phyloP scores from a whole-genome alignment of 768 basidiomycete species.

The Phaffia australis region DNA sequence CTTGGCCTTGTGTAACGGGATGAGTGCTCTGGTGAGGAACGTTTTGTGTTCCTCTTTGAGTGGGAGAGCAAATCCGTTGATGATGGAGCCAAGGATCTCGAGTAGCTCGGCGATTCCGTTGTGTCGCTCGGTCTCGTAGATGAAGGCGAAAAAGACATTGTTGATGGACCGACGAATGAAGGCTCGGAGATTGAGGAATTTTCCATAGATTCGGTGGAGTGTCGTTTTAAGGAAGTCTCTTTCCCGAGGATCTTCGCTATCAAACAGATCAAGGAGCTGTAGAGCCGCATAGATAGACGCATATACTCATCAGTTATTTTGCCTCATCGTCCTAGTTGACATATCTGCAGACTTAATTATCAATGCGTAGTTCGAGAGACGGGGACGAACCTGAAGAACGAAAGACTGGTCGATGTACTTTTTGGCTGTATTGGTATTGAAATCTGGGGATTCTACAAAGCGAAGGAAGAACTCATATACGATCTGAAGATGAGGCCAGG shows the following conservation, averaged over 20 bases:
- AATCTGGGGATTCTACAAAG: conserved; percentile 93
- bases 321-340: neutral
- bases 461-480: conserved; percentile 99
- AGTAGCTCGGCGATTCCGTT: conserved; percentile 97
- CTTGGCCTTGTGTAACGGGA: conserved; percentile 96
- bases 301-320: neutral
- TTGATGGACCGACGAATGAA: conserved; percentile 99
- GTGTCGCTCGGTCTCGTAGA: conserved; percentile 97
- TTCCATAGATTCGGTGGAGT: conserved; percentile 96
- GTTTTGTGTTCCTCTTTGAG: conserved; percentile 97
- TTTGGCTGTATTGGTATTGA: conserved; percentile 95
- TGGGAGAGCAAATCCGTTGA: conserved; percentile 96
- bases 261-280: conserved; percentile 91
- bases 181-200: conserved; percentile 95
- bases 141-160: conserved; percentile 98
- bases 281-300: neutral
- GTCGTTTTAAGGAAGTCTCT: conserved; percentile 99
- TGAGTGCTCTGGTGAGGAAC: conserved; percentile 83
- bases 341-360: neutral
- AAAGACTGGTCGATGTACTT: conserved; percentile 94
- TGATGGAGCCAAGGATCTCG: conserved; percentile 97
- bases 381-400: conserved; percentile 52
- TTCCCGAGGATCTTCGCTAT: conserved; percentile 96
- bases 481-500: conserved; percentile 98
- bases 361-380: neutral